These are phyloP conservation scores for Cicer chorassanicum DNA, from an alignment of 306 rosid species.

Conservation along the genomic window DNA sequence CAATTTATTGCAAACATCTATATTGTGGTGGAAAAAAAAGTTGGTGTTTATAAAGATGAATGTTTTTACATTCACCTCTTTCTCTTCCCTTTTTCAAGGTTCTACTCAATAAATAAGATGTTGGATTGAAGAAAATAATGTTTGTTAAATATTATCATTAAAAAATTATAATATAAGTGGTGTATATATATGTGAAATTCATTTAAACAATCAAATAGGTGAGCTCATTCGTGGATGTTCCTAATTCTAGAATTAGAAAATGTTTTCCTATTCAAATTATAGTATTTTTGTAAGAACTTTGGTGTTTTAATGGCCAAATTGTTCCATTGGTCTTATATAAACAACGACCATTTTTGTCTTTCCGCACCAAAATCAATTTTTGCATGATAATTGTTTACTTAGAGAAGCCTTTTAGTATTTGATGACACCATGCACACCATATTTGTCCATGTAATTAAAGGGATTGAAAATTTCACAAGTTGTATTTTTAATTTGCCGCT, in stretches of 20 bases:
- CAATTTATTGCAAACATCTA: no score
- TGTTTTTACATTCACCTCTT: no score
- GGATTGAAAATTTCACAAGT: conserved; percentile 5
- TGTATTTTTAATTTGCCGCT: neutral
- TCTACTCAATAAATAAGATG: no score
- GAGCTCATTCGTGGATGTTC: no score
- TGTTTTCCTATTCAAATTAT: neutral
- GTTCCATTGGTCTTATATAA: neutral
- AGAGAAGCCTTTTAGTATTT: conserved; percentile 3
- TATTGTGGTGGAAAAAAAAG: no score
- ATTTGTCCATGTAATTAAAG: neutral
- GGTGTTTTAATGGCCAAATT: neutral
- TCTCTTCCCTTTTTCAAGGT: no score
- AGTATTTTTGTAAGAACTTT: neutral
- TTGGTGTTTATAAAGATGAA: no score
- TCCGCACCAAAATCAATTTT: neutral
- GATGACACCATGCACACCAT: conserved; percentile 1
- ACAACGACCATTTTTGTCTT: neutral
- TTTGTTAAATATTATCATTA: no score
- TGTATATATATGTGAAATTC: no score
- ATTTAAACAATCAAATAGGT: no score
- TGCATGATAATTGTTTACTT: neutral
- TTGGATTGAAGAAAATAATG: no score
- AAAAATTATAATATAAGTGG: no score
- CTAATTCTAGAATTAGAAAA: neutral